Conservation (phyloP, 179 eudicot species). For the Silene coronaria region DNA sequence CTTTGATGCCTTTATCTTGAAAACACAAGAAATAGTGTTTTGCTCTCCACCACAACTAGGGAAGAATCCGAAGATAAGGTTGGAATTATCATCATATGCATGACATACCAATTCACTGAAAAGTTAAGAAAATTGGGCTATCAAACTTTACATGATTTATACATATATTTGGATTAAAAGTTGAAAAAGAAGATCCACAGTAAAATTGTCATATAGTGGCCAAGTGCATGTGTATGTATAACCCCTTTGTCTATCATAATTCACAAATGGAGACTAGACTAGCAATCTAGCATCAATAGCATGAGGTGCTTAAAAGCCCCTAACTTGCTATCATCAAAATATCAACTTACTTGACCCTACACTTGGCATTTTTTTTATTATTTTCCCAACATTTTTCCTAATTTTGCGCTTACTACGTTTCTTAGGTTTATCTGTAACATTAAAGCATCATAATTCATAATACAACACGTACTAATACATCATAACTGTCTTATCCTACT, state of each 20-base stretch:
- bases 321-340: too few species aligned
- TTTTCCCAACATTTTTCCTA: too few species aligned
- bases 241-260: background rate
- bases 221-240: slow-evolving; percentile 15
- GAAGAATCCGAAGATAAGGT: slow-evolving; percentile 1
- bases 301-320: background rate
- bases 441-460: too few species aligned
- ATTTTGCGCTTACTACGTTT: too few species aligned
- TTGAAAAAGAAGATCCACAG: slow-evolving; percentile 3
- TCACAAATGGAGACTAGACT: background rate
- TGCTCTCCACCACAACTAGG: background rate
- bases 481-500: too few species aligned
- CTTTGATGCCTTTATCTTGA: too few species aligned
- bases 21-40: background rate
- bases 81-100: slow-evolving; percentile 5
- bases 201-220: slow-evolving; percentile 14
- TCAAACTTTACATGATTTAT: background rate
- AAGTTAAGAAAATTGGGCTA: background rate
- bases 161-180: background rate
- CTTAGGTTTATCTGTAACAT: too few species aligned
- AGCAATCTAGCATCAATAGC: background rate
- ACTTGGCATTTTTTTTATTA: too few species aligned
- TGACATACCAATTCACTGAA: slow-evolving; percentile 18
- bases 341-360: too few species aligned
- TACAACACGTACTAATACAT: too few species aligned